phyloP scores from a whole-genome alignment of 148 eudicot genomes.

The Salicornia ramosissima region DNA sequence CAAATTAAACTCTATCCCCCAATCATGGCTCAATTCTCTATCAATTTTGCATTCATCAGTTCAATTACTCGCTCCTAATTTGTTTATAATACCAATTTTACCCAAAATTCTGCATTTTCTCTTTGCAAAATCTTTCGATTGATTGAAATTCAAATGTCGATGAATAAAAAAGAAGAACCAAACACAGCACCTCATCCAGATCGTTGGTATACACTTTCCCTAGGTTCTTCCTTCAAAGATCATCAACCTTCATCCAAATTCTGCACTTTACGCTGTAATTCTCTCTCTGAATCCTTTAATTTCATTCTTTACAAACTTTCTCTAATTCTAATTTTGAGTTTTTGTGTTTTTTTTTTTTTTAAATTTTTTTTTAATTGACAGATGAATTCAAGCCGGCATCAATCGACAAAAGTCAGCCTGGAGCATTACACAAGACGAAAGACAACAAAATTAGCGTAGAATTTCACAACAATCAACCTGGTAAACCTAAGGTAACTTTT shows the following conservation, averaged over 20 bases:
- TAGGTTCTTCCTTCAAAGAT: conserved; percentile 86
- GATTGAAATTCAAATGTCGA: too few species aligned
- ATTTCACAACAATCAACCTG: conserved; percentile 66
- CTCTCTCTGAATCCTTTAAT: background rate
- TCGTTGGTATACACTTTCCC: conserved; percentile 73
- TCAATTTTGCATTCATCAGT: too few species aligned
- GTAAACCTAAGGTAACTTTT: conserved; percentile 73
- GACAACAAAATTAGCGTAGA: conserved; percentile 79
- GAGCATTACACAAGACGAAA: conserved; percentile 65
- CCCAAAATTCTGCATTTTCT: too few species aligned
- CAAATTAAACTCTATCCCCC: too few species aligned
- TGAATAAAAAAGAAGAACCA: conserved; percentile 48
- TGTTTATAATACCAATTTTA: too few species aligned
- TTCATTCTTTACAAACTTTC: background rate
- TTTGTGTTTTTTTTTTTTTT: background rate
- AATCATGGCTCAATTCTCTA: too few species aligned
- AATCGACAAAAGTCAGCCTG: conserved; percentile 79
- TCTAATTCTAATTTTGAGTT: background rate
- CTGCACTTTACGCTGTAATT: conserved; percentile 86
- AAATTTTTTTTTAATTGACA: conserved; percentile 13
- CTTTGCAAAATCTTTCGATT: too few species aligned
- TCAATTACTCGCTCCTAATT: too few species aligned
- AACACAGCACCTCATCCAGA: conserved; percentile 65
- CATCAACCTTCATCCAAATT: conserved; percentile 71
- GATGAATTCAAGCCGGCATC: conserved; percentile 98